Conservation (phyloP, 1,139 yeast genomes). For the Kodamaea sp. region DNA sequence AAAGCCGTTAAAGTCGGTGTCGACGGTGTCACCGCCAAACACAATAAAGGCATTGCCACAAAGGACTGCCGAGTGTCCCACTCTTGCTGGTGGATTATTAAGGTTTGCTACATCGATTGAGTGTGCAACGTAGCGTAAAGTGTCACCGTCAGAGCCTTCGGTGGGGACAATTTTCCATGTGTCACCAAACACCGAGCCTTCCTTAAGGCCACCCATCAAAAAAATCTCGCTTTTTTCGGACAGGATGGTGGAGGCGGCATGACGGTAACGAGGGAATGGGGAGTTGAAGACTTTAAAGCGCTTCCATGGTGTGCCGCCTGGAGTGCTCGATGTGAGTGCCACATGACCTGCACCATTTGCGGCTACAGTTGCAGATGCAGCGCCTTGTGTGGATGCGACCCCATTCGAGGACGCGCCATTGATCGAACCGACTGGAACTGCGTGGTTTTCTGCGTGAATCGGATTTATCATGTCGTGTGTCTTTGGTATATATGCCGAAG, state of each 20-base stretch:
- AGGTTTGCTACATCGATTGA: slow-evolving; percentile 54
- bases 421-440: no score
- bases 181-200: slow-evolving; percentile 90
- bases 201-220: slow-evolving; percentile 93
- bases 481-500: no score
- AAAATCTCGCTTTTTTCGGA: slow-evolving; percentile 82
- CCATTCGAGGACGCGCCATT: no score
- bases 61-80: slow-evolving; percentile 89
- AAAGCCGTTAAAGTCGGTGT: slow-evolving; percentile 72
- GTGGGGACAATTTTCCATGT: slow-evolving; percentile 74
- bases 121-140: slow-evolving; percentile 48
- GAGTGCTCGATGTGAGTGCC: slow-evolving; percentile 1
- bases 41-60: slow-evolving; percentile 94
- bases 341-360: slow-evolving; percentile 6
- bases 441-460: no score
- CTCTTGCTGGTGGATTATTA: slow-evolving; percentile 87
- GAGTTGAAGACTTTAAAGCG: slow-evolving; percentile 66
- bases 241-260: slow-evolving; percentile 72
- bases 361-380: slow-evolving; percentile 6
- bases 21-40: slow-evolving; percentile 95
- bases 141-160: slow-evolving; percentile 20
- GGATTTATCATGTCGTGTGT: no score
- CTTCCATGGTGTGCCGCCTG: slow-evolving; percentile 64
- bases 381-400: no score
- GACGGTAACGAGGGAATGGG: slow-evolving; percentile 94